Conservation (phyloP, 495 filamentous ascomycete species). For the Penicillium robsamsonii region DNA sequence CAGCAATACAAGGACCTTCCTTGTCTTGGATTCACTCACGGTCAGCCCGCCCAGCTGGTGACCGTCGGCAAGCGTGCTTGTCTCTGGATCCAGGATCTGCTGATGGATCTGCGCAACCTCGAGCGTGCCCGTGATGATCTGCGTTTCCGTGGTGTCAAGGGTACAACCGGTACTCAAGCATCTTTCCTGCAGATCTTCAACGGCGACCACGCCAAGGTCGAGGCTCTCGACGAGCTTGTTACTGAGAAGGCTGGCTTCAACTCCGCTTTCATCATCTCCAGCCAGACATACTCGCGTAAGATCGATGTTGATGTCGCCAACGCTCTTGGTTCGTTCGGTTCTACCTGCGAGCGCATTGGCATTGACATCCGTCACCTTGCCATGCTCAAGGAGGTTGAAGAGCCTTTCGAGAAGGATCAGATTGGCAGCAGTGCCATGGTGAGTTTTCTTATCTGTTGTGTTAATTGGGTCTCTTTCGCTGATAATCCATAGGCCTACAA, state of each 20-base stretch:
- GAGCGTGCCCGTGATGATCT: conserved; percentile 71
- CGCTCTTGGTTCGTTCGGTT: conserved; percentile 77
- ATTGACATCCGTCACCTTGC: conserved; percentile 80
- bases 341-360: conserved; percentile 72
- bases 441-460: conserved; percentile 10
- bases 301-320: conserved; percentile 80
- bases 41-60: conserved; percentile 74
- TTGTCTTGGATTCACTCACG: conserved; percentile 80
- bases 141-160: conserved; percentile 80
- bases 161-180: conserved; percentile 75
- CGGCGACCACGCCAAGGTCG: conserved; percentile 74
- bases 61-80: conserved; percentile 74
- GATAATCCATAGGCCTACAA: conserved; percentile 70
- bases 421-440: conserved; percentile 55
- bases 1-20: conserved; percentile 66
- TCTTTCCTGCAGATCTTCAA: conserved; percentile 83
- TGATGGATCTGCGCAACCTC: conserved; percentile 82
- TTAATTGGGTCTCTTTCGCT: conserved; percentile 13
- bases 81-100: conserved; percentile 85
- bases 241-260: conserved; percentile 82
- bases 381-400: conserved; percentile 78
- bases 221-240: conserved; percentile 69
- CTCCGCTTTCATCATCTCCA: conserved; percentile 68
- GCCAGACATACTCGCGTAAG: conserved; percentile 82
- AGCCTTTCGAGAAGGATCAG: conserved; percentile 77